Evolutionary conservation across 257 asterid genomes (phyloP), one percentile per base, ranked within the genome.

Genomic region (Solanum arcanum): DNA sequence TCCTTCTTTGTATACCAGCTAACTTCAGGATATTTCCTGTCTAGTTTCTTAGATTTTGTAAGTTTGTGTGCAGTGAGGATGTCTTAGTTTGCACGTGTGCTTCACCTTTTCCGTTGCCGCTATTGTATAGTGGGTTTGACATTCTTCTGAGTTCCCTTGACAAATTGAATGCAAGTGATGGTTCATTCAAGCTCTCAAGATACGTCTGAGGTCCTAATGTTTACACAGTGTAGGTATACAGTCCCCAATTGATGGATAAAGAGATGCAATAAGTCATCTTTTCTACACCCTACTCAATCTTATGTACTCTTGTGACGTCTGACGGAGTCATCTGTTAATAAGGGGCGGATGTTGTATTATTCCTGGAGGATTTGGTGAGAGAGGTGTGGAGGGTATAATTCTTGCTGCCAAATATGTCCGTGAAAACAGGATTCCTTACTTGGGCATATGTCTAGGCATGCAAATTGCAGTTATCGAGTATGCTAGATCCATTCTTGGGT

Each of bases 171-270:
- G 88, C 88, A 73, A 90, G 91, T 87, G 92, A 91, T 87, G 92
- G 95, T 73, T 92, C 87, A 86, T 76, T 94, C 89, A 93, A 91
- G 90, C 96, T 96, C 87, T 90, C 93, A 88, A 98, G 98, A 70
- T 94, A 92, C 90, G 88, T 96, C 73, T 95, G 98, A 83, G 95
- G 91, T 90, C 98, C 98, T 64, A 93, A 92, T 66, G 85, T 87
- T 72, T 88, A 88, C 83, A 90, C 92, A 87, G 89, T 86, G 89
- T 12, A 46, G 16, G 52, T 46, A 46, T 46, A 46, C 6, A 46
- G 5, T 12, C 52, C 52, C 16, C 13, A 46, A 46, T 46, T 46
- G 52, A 46, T 46, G 52, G 52, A 33, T 72, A 72, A 44, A 72
- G 44, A 72, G 78, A 16, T 72, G 46, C 9, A 13, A 72, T 72